A percentile compares a stretch with the other conserved stretches of the same genome.
phyloP scores from a whole-genome alignment of 2,329 filamentous ascomycete species.

The Juglanconis sp. region DNA sequence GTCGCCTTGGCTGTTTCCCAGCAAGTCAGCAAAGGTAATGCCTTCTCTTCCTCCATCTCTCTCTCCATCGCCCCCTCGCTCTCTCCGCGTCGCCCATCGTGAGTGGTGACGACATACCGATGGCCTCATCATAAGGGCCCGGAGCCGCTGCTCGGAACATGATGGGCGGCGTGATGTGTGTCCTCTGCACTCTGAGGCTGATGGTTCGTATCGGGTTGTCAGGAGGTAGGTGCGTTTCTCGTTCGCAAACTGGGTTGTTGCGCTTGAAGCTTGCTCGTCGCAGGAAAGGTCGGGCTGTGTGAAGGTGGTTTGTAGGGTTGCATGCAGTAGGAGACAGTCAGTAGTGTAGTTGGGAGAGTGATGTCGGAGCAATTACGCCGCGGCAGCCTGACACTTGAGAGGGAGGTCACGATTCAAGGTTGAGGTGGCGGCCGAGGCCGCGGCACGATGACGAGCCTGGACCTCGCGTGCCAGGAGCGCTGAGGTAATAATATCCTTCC shows the following conservation, averaged over 20 bases:
- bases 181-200: background rate
- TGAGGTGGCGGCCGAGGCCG: too few relatives aligned
- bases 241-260: too few relatives aligned
- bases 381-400: background rate
- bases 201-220: background rate
- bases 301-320: background rate
- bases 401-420: background rate
- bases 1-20: constrained; percentile 66
- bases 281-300: background rate
- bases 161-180: constrained; percentile 31
- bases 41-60: too few relatives aligned
- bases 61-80: background rate
- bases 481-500: too few relatives aligned
- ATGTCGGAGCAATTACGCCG: background rate
- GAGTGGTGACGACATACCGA: constrained; percentile 44
- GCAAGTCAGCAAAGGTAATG: constrained; percentile 6
- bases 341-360: background rate
- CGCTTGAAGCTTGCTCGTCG: background rate
- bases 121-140: constrained; percentile 57
- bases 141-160: constrained; percentile 59
- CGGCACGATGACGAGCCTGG: too few relatives aligned
- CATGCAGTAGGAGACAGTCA: background rate
- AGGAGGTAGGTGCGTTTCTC: background rate
- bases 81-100: background rate
- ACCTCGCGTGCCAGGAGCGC: too few relatives aligned